phyloP scores from a whole-genome alignment of 768 basidiomycete species.

The Arthromyces matolae region DNA sequence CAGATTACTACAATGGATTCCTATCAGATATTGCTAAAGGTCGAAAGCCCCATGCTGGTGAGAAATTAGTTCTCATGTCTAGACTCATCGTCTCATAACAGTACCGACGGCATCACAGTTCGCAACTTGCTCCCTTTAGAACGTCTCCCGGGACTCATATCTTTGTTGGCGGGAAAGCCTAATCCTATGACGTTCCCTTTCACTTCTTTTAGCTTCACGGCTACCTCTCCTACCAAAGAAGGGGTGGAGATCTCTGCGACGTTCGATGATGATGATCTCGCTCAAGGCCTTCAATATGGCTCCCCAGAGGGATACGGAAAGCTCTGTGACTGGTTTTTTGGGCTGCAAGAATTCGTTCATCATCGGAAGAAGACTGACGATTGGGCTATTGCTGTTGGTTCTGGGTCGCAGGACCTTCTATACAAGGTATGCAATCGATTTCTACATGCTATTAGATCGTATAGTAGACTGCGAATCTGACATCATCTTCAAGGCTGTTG shows the following conservation, averaged over 20 bases:
- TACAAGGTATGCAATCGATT: conserved; percentile 44
- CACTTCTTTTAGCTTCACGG: no score
- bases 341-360: conserved; percentile 70
- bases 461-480: neutral
- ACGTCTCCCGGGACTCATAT: no score
- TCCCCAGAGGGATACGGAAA: conserved; percentile 64
- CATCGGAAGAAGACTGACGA: conserved; percentile 55
- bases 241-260: conserved; percentile 41
- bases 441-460: neutral
- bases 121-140: no score
- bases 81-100: no score
- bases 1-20: no score
- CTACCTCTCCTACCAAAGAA: no score
- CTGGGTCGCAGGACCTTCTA: conserved; percentile 86
- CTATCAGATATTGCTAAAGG: no score
- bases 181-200: no score
- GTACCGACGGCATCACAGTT: no score
- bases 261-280: conserved; percentile 57
- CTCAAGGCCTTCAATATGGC: conserved; percentile 73
- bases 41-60: no score
- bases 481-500: conserved; percentile 49
- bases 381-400: conserved; percentile 77
- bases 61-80: no score
- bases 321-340: conserved; percentile 66
- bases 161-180: no score